These are phyloP conservation scores for Beta corolliflora DNA, from an alignment of 179 eudicot genomes.

Conservation along the genomic window DNA sequence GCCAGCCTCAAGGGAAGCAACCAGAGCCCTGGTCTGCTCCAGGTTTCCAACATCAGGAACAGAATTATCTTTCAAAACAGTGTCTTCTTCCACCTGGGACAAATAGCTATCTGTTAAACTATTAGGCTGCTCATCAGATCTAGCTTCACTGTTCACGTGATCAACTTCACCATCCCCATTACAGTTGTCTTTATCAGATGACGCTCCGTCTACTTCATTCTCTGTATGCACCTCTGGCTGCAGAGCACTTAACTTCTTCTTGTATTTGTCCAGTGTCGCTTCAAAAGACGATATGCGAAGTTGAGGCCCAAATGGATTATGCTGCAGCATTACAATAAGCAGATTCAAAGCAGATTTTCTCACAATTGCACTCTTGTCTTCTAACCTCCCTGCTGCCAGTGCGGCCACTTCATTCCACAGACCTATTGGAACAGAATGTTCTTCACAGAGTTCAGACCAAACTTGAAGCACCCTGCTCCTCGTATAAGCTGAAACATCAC, in stretches of 20 bases:
- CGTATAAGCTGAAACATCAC: slow-evolving; percentile 96
- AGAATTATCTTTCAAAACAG: slow-evolving; percentile 44
- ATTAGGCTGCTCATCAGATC: slow-evolving; percentile 45
- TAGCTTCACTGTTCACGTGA: slow-evolving; percentile 38
- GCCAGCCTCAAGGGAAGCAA: slow-evolving; percentile 95
- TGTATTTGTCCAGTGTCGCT: slow-evolving; percentile 82
- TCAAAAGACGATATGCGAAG: slow-evolving; percentile 82
- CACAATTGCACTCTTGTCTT: slow-evolving; percentile 91
- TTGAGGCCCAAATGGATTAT: slow-evolving; percentile 98
- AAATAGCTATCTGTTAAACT: slow-evolving; percentile 76
- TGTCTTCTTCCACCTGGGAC: slow-evolving; percentile 53
- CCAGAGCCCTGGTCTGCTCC: slow-evolving; percentile 91
- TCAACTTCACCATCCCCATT: slow-evolving; percentile 61
- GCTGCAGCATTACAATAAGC: slow-evolving; percentile 90
- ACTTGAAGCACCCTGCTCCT: slow-evolving; percentile 94
- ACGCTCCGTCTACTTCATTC: slow-evolving; percentile 38
- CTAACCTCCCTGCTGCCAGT: slow-evolving; percentile 90
- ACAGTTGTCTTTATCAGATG: slow-evolving; percentile 42
- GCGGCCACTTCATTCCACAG: slow-evolving; percentile 94
- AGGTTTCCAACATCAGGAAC: slow-evolving; percentile 91
- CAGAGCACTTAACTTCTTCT: slow-evolving; percentile 71
- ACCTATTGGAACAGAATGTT: slow-evolving; percentile 87
- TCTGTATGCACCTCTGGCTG: slow-evolving; percentile 53
- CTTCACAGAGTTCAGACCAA: slow-evolving; percentile 94
- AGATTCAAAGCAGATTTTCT: slow-evolving; percentile 89